Evolutionary conservation across 2,329 filamentous ascomycete species (phyloP), one percentile per base, ranked within the genome.

Genomic region (Monosporascus sp.): DNA sequence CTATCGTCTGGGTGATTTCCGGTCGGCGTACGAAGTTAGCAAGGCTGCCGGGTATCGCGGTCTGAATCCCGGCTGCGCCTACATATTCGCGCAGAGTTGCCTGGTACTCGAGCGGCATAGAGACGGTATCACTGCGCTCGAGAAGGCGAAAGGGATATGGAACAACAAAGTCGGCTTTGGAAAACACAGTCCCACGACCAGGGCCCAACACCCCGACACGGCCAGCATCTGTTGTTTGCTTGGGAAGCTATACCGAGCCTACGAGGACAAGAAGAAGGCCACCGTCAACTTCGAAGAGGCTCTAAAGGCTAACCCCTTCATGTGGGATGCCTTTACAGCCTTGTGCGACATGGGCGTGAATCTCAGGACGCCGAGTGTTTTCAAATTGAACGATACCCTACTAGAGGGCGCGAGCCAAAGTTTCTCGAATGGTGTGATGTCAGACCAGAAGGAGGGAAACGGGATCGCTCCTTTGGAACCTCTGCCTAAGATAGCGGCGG

Each of bases 241-340:
- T 31, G 94, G 91, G 26, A 96, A 95, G 72, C 77, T 99, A 28
- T 93, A 91, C 74, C 84, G 88, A 48, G 89, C 83, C 2, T 87
- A 94, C 63, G 88, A 96, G 62, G 81, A 89, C 63, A 88, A 88
- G 65, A 88, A 88, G 62, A 91, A 89, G 70, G 92, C 94, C 7
- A 85, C 93, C 17, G 82, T 88, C 60, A 91, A 84, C 69, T 97
- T 94, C 67, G 91, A 96, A 60, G 91, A 95, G 55, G 85, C 92
- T 6, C 75, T 99, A 63, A 95, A 92, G 72, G 71, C 86, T 51
- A 99, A 97, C 65, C 92, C 94, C 1, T 93, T 97, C 71, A 94
- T 96, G 82, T 99, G 94, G 94, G 94, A 99, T 76, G 92, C 93
- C 0, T 97, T 97, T 64, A 85, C 87, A 22, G 87, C 84, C 17